These are phyloP conservation scores for Lanmaoa rubissima DNA, from an alignment of 768 basidiomycete genomes.

Conservation along the genomic window DNA sequence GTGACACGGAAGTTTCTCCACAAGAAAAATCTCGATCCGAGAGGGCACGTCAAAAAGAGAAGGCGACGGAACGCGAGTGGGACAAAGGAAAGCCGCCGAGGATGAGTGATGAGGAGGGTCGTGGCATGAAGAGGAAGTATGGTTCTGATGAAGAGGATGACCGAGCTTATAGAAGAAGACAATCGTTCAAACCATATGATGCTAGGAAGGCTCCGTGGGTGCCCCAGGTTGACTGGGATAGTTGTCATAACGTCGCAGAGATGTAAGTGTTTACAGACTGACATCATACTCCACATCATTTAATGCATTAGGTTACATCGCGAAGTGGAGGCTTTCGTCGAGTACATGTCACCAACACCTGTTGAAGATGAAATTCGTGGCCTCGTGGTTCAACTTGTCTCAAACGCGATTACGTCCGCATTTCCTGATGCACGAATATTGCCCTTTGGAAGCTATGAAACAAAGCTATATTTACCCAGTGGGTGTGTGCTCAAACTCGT, in stretches of 20 bases:
- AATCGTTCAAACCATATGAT: conserved; percentile 49
- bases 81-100: conserved; percentile 35
- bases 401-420: conserved; percentile 54
- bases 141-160: conserved; percentile 49
- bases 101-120: conserved; percentile 21
- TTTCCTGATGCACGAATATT: conserved; percentile 81
- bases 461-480: conserved; percentile 87
- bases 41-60: conserved; percentile 19
- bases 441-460: conserved; percentile 92
- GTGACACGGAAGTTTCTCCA: conserved; percentile 15
- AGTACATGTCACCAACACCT: conserved; percentile 84
- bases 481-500: conserved; percentile 56
- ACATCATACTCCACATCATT: conserved; percentile 5
- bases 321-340: conserved; percentile 82
- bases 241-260: conserved; percentile 76
- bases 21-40: conserved; percentile 16
- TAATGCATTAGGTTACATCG: conserved; percentile 62
- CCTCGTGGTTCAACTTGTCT: conserved; percentile 68
- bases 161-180: conserved; percentile 41
- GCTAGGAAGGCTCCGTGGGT: conserved; percentile 70
- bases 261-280: conserved; percentile 51
- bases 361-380: conserved; percentile 84
- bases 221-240: conserved; percentile 64
- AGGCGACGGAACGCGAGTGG: conserved; percentile 38
- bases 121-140: conserved; percentile 44